Conservation (phyloP, 495 filamentous ascomycete species). For the Aspergillus bridgeri region DNA sequence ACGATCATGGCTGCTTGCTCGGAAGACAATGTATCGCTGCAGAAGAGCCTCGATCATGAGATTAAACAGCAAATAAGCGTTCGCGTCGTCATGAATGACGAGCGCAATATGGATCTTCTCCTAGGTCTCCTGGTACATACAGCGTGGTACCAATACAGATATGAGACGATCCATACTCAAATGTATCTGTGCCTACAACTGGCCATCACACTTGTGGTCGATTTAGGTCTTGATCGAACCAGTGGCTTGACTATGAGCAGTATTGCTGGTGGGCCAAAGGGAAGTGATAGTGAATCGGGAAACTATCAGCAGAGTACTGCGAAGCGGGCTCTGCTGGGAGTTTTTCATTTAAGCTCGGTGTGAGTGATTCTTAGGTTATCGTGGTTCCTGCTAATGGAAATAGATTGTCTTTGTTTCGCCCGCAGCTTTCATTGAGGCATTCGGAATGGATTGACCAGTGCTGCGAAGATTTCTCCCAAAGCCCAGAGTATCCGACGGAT, state of each 20-base stretch:
- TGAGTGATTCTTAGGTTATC: not conserved
- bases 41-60: not conserved
- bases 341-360: conserved; percentile 4
- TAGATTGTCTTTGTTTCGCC: conserved; percentile 5
- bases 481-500: conserved; percentile 5
- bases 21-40: not conserved
- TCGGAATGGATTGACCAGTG: conserved; percentile 8
- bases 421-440: conserved; percentile 5
- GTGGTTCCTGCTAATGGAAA: not conserved
- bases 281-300: not conserved
- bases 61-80: not conserved
- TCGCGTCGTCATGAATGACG: not conserved
- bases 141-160: conserved; percentile 8
- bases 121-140: conserved; percentile 6
- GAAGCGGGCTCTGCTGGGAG: conserved; percentile 8
- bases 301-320: not conserved
- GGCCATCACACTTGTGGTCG: not conserved
- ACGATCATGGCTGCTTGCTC: not conserved
- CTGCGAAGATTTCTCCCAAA: not conserved
- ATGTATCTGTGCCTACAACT: conserved; percentile 5
- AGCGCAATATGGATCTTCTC: conserved; percentile 5
- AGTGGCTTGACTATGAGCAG: not conserved
- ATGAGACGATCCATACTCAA: not conserved
- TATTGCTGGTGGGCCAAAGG: not conserved
- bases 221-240: conserved; percentile 2